Conservation (phyloP, 2,329 filamentous ascomycete genomes). For the Aspergillus sp. region DNA sequence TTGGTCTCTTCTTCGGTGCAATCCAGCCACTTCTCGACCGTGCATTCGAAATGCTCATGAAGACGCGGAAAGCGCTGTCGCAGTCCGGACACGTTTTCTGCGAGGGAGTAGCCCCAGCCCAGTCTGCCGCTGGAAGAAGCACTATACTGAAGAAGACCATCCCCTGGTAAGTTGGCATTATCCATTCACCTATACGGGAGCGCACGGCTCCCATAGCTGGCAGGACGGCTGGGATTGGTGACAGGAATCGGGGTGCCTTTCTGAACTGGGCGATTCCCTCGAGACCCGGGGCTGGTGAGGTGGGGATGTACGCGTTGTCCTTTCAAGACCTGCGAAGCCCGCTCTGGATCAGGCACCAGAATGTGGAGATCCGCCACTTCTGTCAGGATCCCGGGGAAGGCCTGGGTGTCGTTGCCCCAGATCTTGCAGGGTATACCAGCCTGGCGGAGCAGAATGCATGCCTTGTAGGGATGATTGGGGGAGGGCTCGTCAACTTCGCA, state of each 20-base stretch:
- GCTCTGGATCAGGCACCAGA: neutral
- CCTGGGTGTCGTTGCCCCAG: neutral
- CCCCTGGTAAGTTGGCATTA: no score
- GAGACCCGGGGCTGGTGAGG: neutral
- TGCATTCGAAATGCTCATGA: neutral
- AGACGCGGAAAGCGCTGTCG: neutral
- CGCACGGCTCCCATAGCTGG: no score
- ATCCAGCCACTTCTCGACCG: neutral
- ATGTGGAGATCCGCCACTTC: neutral
- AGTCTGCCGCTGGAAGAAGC: neutral
- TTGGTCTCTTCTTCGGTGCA: neutral
- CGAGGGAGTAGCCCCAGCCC: neutral
- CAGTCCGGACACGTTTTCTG: neutral
- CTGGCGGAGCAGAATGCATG: neutral
- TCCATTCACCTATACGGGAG: no score
- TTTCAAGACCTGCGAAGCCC: neutral
- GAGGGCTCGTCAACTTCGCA: neutral
- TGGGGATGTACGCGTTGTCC: neutral
- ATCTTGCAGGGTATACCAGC: neutral
- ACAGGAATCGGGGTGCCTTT: no score
- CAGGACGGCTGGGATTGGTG: neutral
- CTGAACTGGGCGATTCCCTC: no score
- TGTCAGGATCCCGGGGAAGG: neutral
- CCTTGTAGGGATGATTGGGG: neutral
- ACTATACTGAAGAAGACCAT: neutral